phyloP scores from a whole-genome alignment of 208 protist species.

The Leishmania martiniquensis region DNA sequence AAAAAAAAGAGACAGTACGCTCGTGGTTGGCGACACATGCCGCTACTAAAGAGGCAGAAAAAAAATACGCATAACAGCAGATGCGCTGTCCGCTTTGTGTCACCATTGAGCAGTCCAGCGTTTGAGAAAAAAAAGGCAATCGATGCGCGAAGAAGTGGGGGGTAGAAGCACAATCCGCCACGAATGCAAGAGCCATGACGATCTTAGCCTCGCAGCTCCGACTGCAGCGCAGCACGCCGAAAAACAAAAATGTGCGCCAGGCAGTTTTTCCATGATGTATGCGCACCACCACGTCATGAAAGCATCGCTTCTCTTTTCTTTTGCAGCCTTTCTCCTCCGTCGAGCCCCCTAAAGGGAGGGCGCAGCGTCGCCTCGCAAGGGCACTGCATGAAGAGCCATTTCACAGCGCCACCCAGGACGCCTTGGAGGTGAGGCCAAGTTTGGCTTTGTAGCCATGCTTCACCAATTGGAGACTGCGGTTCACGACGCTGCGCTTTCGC shows the following conservation, averaged over 20 bases:
- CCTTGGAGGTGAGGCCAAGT: constrained; percentile 53
- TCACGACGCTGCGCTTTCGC: constrained; percentile 48
- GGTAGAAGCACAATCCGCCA: too few relatives aligned
- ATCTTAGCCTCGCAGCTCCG: neutral
- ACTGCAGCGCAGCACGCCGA: neutral
- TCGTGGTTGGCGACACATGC: too few relatives aligned
- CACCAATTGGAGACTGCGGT: constrained; percentile 49
- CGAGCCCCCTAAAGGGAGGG: constrained; percentile 29
- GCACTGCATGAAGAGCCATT: constrained; percentile 55
- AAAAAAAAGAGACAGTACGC: constrained; percentile 7
- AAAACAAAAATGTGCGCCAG: constrained; percentile 17
- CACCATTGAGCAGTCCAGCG: too few relatives aligned
- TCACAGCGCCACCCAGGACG: constrained; percentile 53
- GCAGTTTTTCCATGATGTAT: neutral
- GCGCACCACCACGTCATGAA: neutral
- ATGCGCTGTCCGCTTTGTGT: too few relatives aligned
- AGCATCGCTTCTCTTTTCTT: constrained; percentile 1
- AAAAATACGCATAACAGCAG: neutral
- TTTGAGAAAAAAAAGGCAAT: too few relatives aligned
- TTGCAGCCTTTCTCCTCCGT: neutral
- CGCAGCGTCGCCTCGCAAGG: constrained; percentile 30
- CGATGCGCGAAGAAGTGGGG: too few relatives aligned
- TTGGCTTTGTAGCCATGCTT: constrained; percentile 48
- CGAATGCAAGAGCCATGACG: too few relatives aligned
- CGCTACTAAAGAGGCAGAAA: neutral